Conservation (phyloP, 345 rosid genomes). For the Linum lewisii region DNA sequence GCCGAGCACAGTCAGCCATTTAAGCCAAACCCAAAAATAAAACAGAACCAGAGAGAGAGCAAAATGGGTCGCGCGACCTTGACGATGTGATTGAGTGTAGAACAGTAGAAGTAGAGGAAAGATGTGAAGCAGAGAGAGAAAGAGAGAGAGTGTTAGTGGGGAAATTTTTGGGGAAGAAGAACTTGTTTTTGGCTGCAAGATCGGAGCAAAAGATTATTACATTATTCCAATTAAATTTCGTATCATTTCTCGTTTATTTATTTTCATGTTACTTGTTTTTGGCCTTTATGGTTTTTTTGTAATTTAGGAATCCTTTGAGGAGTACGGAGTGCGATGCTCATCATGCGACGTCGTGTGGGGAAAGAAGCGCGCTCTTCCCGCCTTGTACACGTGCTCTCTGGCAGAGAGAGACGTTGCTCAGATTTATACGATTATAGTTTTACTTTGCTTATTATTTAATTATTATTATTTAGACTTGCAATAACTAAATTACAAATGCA, state of each 20-base stretch:
- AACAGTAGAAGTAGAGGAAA: not conserved
- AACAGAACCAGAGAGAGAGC: constrained; percentile 2
- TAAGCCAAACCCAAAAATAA: constrained; percentile 15
- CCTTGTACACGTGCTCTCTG: not conserved
- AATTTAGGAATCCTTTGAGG: not conserved
- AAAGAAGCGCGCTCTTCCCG: not conserved
- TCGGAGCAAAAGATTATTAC: not conserved
- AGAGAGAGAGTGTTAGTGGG: not conserved
- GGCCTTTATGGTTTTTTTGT: too few relatives aligned
- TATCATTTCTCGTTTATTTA: too few relatives aligned
- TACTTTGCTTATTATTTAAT: too few relatives aligned
- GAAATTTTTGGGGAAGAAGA: too few relatives aligned
- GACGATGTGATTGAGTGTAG: not conserved
- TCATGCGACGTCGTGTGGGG: not conserved
- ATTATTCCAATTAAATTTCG: too few relatives aligned
- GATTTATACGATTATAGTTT: too few relatives aligned
- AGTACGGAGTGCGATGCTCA: not conserved
- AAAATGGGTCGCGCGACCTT: not conserved
- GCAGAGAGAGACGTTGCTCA: not conserved
- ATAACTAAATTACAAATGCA: too few relatives aligned
- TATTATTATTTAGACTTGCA: too few relatives aligned
- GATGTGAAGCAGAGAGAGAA: not conserved
- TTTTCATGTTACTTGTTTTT: too few relatives aligned
- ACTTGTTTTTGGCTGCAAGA: not conserved
- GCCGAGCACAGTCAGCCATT: constrained; percentile 10